Base-by-base conservation (phyloP, 306 rosid genomes). In the Inga oerstediana region DNA sequence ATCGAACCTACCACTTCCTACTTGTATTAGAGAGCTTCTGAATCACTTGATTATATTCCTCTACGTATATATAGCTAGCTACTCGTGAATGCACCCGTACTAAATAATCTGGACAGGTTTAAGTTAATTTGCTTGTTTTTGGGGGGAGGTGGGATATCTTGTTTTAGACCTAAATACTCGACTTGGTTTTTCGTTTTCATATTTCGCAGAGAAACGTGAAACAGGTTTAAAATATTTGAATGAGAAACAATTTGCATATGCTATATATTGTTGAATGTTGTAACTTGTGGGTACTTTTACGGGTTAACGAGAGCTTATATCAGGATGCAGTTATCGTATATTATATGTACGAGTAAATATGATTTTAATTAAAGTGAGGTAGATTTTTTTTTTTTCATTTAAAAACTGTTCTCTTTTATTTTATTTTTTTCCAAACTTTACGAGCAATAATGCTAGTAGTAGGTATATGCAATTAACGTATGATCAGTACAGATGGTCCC, bases 401-500 rank as follows among this genome's bases (percentile, higher is more conserved):
- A 19, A 54, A 54, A 54, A 54, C 1, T 54, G 8, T 49, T 71
- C 62, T 32, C 35, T 11, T 76, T 81, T 27, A 20, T 72, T 64
- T 27, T 27, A 0, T 64, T 52, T 73, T 78, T 49, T 5, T 3
- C 20, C 12, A 2, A 54, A 72, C 77, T 61, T 32, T 80, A 83
- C 77, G 80, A 56, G 56, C 85, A 79, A 80, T 83, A 83, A 86
- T 83, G 85, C 71, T 77, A 22, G n/a, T 9, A 80, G 82, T 80
- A 76, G 89, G 85, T 76, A 77, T 83, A 83, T 76, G 87, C 30
- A 83, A 83, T 83, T 56, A 39, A 72, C 78, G 56, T 46, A 61
- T 45, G 65, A 58, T 81, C 70, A 76, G 69, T 51, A 72, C 87
- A 64, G 73, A 64, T 72, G 89, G 89, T 77, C 85, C 85, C 87